phyloP scores from a whole-genome alignment of 2,329 filamentous ascomycete species.

The Sporothrix sp. region DNA sequence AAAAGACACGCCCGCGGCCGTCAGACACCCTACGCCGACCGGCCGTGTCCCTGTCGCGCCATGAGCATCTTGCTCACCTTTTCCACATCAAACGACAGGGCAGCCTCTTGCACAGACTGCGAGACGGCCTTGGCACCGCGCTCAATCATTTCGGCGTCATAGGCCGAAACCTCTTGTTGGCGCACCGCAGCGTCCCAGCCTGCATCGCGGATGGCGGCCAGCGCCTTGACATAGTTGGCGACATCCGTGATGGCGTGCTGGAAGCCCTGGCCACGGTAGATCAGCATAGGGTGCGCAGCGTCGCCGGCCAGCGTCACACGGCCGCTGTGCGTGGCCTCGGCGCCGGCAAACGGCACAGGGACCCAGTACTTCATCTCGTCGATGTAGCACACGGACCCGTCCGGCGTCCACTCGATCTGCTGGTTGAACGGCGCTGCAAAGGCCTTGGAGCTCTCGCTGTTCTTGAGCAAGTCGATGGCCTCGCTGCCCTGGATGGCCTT shows the following conservation, averaged over 20 bases:
- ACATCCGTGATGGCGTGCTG: slow-evolving; percentile 35
- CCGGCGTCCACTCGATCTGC: slow-evolving; percentile 27
- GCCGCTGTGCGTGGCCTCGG: slow-evolving; percentile 22
- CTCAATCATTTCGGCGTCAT: slow-evolving; percentile 26
- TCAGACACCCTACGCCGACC: slow-evolving; percentile 13
- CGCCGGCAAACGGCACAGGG: slow-evolving; percentile 25
- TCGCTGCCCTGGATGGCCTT: slow-evolving; percentile 25
- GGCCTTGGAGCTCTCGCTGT: slow-evolving; percentile 18
- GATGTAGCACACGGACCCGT: slow-evolving; percentile 23
- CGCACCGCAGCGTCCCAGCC: slow-evolving; percentile 13
- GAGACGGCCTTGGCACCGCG: slow-evolving; percentile 27
- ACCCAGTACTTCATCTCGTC: slow-evolving; percentile 31
- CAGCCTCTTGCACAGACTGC: slow-evolving; percentile 27
- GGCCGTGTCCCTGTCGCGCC: slow-evolving; percentile 23
- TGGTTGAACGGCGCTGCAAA: slow-evolving; percentile 26
- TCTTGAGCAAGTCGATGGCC: slow-evolving; percentile 26
- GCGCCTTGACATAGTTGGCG: slow-evolving; percentile 27
- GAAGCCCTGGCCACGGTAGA: slow-evolving; percentile 36
- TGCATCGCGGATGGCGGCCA: slow-evolving; percentile 19
- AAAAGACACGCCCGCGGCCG: too few relatives aligned
- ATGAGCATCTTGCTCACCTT: slow-evolving; percentile 26
- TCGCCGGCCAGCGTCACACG: slow-evolving; percentile 31
- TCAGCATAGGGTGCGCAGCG: slow-evolving; percentile 36
- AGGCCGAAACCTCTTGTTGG: slow-evolving; percentile 21
- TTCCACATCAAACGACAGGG: slow-evolving; percentile 23